Evolutionary conservation across 2,329 filamentous ascomycete genomes (phyloP), one percentile per base, ranked within the genome.

Genomic region (Epichloe gansuensis): DNA sequence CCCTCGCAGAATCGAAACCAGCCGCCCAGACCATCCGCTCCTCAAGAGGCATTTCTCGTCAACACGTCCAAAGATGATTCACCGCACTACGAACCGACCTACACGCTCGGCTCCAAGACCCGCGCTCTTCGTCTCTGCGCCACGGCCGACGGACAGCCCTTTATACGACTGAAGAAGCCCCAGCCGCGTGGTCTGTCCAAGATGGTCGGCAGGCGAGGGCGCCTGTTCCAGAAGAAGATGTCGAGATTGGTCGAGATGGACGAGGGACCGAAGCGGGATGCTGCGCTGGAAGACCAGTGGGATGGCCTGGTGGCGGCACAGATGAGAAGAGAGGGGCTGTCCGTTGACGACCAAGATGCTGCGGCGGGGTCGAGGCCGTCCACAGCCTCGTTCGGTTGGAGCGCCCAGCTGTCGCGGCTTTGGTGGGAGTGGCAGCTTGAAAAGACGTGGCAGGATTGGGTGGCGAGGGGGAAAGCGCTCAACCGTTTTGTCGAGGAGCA

Each of bases 101-200:
- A 61, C 8, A 72, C 71, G 2, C 77, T 79, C 12, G 25, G 39
- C 5, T 56, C 61, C 23, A 58, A 61, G 21, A 59, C 57, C 17
- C 62, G 76, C 45, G 71, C 87, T 2, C 86, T 86, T 1, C 68
- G 68, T 1, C 61, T 88, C 1, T 63, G 62, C 39, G 68, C 76
- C 35, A 74, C 76, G 4, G 73, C 81, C 2, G 71, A 73, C 41
- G 74, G 73, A 27, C 66, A 82, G 25, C 78, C 84, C 0, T 84
- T 89, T 60, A 64, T 91, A 31, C 79, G 86, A 38, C 66, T 84
- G 44, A 74, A 70, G 55, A 86, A 85, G 63, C 81, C 82, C 4
- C 83, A 89, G 63, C 76, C 82, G 2, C 61, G 63, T 0, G 66
- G 67, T n/a, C 65, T 90, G 21, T 76, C 73, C n/a, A 68, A 75